Conservation (phyloP, 2,329 filamentous ascomycete species). For the Epicoccum sorghinum region DNA sequence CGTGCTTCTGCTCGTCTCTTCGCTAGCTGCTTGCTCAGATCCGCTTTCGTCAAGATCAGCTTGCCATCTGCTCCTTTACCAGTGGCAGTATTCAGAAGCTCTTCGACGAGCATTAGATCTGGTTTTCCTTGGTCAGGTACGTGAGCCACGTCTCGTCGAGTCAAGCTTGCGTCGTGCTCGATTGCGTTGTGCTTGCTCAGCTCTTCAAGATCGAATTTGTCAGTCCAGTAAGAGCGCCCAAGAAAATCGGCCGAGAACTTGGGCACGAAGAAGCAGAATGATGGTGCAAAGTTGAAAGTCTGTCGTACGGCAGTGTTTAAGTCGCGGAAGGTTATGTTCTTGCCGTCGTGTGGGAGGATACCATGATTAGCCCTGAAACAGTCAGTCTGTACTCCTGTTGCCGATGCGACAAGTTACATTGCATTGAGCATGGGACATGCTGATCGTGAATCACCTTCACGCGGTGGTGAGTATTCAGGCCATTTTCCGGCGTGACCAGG, state of each 20-base stretch:
- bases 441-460: conserved; percentile 38
- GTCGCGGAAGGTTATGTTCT: conserved; percentile 37
- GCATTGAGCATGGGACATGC: conserved; percentile 37
- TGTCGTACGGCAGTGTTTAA: conserved; percentile 34
- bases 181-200: conserved; percentile 41
- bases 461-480: conserved; percentile 47
- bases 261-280: conserved; percentile 40
- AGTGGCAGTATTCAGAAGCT: conserved; percentile 45
- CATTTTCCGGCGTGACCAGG: conserved; percentile 46
- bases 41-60: conserved; percentile 42
- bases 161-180: conserved; percentile 46
- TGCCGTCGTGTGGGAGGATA: conserved; percentile 42
- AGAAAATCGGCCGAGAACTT: conserved; percentile 37
- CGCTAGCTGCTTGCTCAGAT: conserved; percentile 43
- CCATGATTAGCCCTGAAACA: conserved; percentile 37
- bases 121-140: conserved; percentile 48
- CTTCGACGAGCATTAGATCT: conserved; percentile 45
- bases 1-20: conserved; percentile 45
- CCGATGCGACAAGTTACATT: conserved; percentile 10
- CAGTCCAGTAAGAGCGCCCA: conserved; percentile 23
- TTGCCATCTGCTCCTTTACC: conserved; percentile 46
- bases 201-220: conserved; percentile 37
- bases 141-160: conserved; percentile 39
- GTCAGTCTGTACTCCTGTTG: not conserved
- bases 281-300: conserved; percentile 42